Conservation (phyloP, 2,329 filamentous ascomycete species). For the Penicillium sp. region DNA sequence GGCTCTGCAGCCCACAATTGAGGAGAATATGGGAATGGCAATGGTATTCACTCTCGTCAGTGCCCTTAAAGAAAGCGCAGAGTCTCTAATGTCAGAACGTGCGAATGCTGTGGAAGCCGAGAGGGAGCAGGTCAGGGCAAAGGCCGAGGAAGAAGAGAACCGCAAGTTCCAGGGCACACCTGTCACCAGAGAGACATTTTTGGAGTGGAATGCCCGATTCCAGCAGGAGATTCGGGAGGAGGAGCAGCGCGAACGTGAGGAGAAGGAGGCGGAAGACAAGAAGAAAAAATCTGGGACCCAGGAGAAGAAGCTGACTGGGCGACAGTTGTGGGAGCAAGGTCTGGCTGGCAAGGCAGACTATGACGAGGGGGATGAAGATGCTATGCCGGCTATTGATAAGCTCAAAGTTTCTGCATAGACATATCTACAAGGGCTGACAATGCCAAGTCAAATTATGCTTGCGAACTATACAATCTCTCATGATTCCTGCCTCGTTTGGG, state of each 20-base stretch:
- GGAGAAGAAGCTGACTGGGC: slow-evolving; percentile 65
- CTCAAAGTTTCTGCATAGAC: slow-evolving; percentile 64
- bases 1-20: slow-evolving; percentile 69
- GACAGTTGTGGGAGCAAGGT: slow-evolving; percentile 75
- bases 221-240: slow-evolving; percentile 75
- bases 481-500: not conserved
- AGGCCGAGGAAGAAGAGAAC: slow-evolving; percentile 85
- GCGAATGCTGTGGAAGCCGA: slow-evolving; percentile 60
- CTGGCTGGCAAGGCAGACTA: slow-evolving; percentile 65
- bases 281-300: slow-evolving; percentile 70
- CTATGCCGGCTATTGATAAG: slow-evolving; percentile 61
- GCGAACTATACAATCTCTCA: not conserved
- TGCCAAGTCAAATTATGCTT: slow-evolving; percentile 6
- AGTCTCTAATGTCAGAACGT: slow-evolving; percentile 74
- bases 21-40: slow-evolving; percentile 93
- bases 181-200: slow-evolving; percentile 83
- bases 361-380: slow-evolving; percentile 64
- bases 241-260: slow-evolving; percentile 63
- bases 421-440: slow-evolving; percentile 11
- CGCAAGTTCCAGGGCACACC: slow-evolving; percentile 89
- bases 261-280: slow-evolving; percentile 75
- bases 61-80: slow-evolving; percentile 84
- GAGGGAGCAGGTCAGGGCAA: slow-evolving; percentile 54
- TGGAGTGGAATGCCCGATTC: slow-evolving; percentile 78
- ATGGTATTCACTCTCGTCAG: slow-evolving; percentile 95